Base-by-base conservation (phyloP, 1,284 basidiomycete genomes). In the Pseudozyma sp. region DNA sequence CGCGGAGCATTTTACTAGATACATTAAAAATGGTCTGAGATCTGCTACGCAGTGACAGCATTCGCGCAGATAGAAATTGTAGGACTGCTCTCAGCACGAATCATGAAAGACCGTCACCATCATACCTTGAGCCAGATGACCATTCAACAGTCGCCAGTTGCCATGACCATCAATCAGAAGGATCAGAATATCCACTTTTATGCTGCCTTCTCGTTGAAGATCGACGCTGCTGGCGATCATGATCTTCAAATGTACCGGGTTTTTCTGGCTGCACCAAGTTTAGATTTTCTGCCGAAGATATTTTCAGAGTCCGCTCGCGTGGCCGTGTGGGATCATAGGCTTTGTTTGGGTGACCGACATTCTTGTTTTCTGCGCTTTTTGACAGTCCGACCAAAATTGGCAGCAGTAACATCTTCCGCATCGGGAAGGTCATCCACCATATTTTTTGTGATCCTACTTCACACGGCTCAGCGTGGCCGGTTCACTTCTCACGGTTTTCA, bases 331-430 rank as follows among this genome's bases (percentile, higher is more conserved):
- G 6, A 19, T 16, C 36, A 43, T 2, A 2, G 19, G 42, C 21
- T 56, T 39, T 14, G n/a, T 19, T 31, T n/a, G 40, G 19, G 38
- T 55, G 38, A 51, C 52, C 53, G 53, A 44, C 9, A 31, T 18
- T 48, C 38, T 56, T 43, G 18, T 21, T 12, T 14, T 47, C 25
- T 64, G 67, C 67, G 18, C 57, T 52, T 48, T 60, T 70, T 70
- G 67, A 64, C 67, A 70, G 52, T 60, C 61, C 67, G 61, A 59
- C 53, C 36, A 25, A 56, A 49, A 56, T 47, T 62, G 49, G 55
- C 56, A 55, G 42, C 10, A 55, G 52, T 52, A 69, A 63, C 59
- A 63, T 69, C 67, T 69, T 69, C 57, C 67, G 60, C 67, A 63
- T 69, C 51, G 36, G 67, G 60, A 69, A 59, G 48, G 49, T 25